Conservation (phyloP, 164 flowering plant genomes). For the Tetracentron sinense region DNA sequence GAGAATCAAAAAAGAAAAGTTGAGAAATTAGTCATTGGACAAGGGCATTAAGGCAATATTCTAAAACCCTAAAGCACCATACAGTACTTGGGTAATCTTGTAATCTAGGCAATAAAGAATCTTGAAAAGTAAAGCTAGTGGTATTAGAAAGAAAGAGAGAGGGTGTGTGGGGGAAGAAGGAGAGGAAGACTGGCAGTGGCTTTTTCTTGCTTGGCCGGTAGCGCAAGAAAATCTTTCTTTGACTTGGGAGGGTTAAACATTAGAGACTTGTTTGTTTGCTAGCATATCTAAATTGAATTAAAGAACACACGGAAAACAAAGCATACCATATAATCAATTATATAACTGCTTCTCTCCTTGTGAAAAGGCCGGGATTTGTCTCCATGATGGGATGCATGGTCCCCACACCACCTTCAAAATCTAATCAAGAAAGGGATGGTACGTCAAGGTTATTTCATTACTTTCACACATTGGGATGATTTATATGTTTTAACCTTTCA, state of each 20-base stretch:
- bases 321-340: conserved; percentile 30
- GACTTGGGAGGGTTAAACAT: conserved; percentile 32
- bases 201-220: conserved; percentile 37
- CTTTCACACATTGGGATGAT: no score
- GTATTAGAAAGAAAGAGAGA: conserved; percentile 12
- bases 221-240: conserved; percentile 37
- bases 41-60: conserved; percentile 13
- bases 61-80: conserved; percentile 1
- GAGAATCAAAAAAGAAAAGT: not conserved
- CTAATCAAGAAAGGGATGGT: conserved; percentile 13
- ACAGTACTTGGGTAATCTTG: conserved; percentile 4
- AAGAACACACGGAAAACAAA: conserved; percentile 27
- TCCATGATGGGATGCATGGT: conserved; percentile 37
- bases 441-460: conserved; percentile 21
- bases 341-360: conserved; percentile 12
- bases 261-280: conserved; percentile 11
- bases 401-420: conserved; percentile 22
- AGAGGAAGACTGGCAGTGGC: no score
- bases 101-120: conserved; percentile 24
- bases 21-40: conserved; percentile 3
- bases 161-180: no score
- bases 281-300: conserved; percentile 7
- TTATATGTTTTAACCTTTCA: no score
- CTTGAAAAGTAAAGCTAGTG: conserved; percentile 30
- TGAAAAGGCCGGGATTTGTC: conserved; percentile 31